A percentile compares a stretch with the other conserved stretches of the same genome.
Evolutionary conservation across 1,284 basidiomycete species (phyloP).

Genomic region (Paramarasmius palmivorus): DNA sequence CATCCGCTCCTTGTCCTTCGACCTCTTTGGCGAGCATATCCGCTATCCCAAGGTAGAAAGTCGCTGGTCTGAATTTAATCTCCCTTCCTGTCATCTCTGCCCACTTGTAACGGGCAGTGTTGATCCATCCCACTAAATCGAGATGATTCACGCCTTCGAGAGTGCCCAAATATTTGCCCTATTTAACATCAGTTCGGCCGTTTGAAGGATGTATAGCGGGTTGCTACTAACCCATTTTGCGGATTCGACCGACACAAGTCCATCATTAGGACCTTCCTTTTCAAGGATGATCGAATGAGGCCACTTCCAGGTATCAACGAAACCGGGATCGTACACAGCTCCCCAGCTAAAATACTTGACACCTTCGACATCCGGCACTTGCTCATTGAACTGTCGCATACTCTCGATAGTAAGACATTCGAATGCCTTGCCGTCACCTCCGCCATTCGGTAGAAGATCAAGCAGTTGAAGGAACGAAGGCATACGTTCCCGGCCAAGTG

Average conservation of each 20-base stretch:
- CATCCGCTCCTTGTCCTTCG: conserved; percentile 39
- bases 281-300: conserved; percentile 84
- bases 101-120: conserved; percentile 82
- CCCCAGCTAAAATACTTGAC: conserved; percentile 95
- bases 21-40: conserved; percentile 73
- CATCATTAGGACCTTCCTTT: conserved; percentile 92
- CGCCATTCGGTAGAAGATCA: conserved; percentile 81
- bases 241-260: conserved; percentile 82
- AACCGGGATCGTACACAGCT: conserved; percentile 82
- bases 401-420: conserved; percentile 82
- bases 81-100: conserved; percentile 86
- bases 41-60: conserved; percentile 83
- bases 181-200: conserved; percentile 7
- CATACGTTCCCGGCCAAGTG: conserved; percentile 69
- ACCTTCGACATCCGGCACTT: conserved; percentile 74
- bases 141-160: conserved; percentile 90
- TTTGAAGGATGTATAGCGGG: background rate
- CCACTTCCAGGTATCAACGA: conserved; percentile 89
- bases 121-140: conserved; percentile 86
- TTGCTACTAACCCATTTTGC: conserved; percentile 61
- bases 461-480: conserved; percentile 68
- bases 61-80: conserved; percentile 86
- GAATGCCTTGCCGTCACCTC: conserved; percentile 91
- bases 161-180: conserved; percentile 86
- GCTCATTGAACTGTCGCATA: conserved; percentile 88